Conservation (phyloP, 306 rosid species). For the Quercus suber region DNA sequence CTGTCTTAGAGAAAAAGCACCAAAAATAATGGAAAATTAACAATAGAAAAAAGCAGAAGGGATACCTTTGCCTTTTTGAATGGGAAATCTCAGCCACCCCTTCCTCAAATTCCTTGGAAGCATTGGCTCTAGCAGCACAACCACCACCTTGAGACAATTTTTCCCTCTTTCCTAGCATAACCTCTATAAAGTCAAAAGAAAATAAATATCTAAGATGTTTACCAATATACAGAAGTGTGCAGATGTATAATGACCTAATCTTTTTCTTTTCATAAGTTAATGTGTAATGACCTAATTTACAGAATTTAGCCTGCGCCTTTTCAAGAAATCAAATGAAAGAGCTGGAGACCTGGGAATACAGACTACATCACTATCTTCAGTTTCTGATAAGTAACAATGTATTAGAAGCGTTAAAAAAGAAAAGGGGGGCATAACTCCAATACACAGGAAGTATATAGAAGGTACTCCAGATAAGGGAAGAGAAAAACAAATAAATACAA, state of each 20-base stretch:
- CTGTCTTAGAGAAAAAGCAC: background rate
- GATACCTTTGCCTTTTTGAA: background rate
- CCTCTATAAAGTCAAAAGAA: background rate
- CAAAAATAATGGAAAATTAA: background rate
- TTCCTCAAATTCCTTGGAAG: background rate
- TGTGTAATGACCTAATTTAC: background rate
- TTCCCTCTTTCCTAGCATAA: background rate
- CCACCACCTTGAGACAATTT: background rate
- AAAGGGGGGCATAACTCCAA: background rate
- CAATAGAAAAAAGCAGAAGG: background rate
- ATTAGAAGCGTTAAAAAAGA: background rate
- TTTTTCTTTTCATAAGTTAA: too few species aligned
- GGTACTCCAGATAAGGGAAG: background rate
- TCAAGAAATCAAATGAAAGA: background rate
- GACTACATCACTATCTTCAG: background rate
- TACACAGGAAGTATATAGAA: background rate
- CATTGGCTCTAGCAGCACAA: background rate
- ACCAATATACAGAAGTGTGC: background rate
- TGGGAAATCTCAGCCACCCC: background rate
- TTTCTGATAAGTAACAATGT: background rate
- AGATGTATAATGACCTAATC: too few species aligned
- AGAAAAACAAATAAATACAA: background rate
- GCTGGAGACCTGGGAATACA: background rate
- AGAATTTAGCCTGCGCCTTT: background rate
- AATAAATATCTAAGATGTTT: background rate